These are phyloP conservation scores for Vitis cinerea DNA, from an alignment of 164 flowering plant species.

Conservation along the genomic window DNA sequence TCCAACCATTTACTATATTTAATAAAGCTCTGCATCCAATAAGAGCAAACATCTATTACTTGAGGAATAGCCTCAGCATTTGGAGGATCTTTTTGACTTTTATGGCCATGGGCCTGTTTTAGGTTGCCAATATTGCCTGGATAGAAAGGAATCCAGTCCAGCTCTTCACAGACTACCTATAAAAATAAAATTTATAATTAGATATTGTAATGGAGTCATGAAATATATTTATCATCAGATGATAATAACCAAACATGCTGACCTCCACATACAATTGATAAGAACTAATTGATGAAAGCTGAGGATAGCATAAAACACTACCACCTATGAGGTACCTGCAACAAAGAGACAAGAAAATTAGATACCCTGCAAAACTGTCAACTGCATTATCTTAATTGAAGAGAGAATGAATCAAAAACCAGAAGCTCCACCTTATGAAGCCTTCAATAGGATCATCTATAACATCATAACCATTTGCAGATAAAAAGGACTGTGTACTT, in stretches of 20 bases:
- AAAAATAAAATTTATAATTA: conserved; percentile 7
- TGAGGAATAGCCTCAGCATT: conserved; percentile 70
- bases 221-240: neutral
- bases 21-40: conserved; percentile 89
- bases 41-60: conserved; percentile 75
- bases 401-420: neutral
- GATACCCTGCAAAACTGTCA: conserved; percentile 6
- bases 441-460: conserved; percentile 68
- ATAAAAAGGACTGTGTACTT: conserved; percentile 70
- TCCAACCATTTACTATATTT: conserved; percentile 94
- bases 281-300: conserved; percentile 93
- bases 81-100: conserved; percentile 53
- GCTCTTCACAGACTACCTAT: conserved; percentile 97
- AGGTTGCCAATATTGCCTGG: conserved; percentile 34
- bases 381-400: conserved; percentile 1
- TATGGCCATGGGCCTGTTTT: conserved; percentile 53
- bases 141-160: conserved; percentile 98
- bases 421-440: conserved; percentile 57
- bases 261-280: conserved; percentile 99
- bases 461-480: conserved; percentile 64
- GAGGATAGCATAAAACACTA: conserved; percentile 92
- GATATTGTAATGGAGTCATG: neutral
- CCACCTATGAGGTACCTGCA: conserved; percentile 90
- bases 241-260: conserved; percentile 26
- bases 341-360: conserved; percentile 5